Evolutionary conservation across 1,284 basidiomycete genomes (phyloP).

Genomic region (Moesziomyces parantarcticus): DNA sequence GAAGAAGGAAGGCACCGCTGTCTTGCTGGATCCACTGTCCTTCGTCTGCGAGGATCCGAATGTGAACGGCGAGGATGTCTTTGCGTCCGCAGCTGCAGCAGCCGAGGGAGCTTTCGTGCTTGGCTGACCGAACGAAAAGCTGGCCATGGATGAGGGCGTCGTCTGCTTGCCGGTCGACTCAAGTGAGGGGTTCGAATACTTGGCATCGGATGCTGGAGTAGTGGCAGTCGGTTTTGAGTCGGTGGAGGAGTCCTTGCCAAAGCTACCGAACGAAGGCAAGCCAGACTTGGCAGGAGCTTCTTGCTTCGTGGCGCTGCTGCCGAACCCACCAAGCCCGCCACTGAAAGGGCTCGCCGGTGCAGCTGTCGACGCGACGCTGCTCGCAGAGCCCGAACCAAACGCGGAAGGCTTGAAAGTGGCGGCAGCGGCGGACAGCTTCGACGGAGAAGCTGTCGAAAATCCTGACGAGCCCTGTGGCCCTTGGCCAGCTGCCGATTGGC

Average conservation of each 20-base stretch:
- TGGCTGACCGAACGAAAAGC: constrained; percentile 31
- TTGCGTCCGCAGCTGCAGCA: neutral
- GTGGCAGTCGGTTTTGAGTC: constrained; percentile 1
- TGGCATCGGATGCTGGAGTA: constrained; percentile 8
- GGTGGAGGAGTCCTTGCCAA: constrained; percentile 3
- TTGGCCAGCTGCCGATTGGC: neutral
- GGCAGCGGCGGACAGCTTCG: constrained; percentile 2
- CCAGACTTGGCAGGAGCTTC: neutral
- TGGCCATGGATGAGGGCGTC: constrained; percentile 10
- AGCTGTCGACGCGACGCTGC: neutral
- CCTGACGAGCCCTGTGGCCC: neutral
- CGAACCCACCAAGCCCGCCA: constrained; percentile 9
- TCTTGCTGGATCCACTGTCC: constrained; percentile 1
- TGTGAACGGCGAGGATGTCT: constrained; percentile 12
- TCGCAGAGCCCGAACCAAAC: constrained; percentile 8
- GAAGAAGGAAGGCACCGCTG: constrained; percentile 30
- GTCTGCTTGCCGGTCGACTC: constrained; percentile 4
- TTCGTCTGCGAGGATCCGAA: constrained; percentile 11
- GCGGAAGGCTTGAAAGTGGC: constrained; percentile 1
- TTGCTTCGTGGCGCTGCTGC: constrained; percentile 3
- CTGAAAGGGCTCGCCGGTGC: constrained; percentile 4
- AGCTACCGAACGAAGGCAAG: constrained; percentile 11
- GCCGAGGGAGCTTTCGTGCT: neutral
- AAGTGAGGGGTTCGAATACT: neutral
- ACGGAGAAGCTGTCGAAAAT: neutral